phyloP scores from a whole-genome alignment of 305 asterid species.

The Fraxinus baroniana region DNA sequence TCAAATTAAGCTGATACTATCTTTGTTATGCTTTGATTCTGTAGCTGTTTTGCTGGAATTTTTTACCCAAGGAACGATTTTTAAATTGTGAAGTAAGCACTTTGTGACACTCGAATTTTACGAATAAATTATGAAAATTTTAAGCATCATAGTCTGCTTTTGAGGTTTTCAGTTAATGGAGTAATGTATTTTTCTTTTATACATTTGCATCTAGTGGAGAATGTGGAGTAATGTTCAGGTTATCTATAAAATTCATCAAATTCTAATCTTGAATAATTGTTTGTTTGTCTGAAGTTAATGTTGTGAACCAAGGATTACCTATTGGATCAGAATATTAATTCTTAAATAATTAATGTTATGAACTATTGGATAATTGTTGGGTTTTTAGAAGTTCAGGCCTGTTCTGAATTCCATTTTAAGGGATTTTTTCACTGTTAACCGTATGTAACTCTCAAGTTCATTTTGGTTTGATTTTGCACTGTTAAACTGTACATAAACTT shows the following conservation, averaged over 20 bases:
- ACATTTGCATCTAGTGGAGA: background rate
- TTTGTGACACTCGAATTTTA: background rate
- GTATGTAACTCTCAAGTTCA: no score
- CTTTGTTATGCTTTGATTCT: conserved; percentile 2
- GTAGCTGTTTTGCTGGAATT: background rate
- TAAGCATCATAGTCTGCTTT: background rate
- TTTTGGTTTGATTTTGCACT: no score
- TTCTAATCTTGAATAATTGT: background rate
- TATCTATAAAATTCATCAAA: background rate
- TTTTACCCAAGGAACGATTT: background rate
- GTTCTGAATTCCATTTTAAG: background rate
- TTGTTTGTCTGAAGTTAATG: background rate
- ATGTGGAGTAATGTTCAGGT: background rate
- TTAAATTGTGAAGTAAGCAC: background rate
- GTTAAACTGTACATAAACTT: background rate
- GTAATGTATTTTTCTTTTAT: background rate
- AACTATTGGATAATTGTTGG: background rate
- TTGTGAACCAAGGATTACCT: background rate
- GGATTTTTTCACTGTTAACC: background rate
- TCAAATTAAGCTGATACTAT: conserved; percentile 3
- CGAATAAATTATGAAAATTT: background rate
- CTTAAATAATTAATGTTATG: background rate
- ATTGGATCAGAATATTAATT: background rate
- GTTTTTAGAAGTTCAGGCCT: background rate
- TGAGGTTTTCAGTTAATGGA: background rate